These are phyloP conservation scores for Sphaerobolus stellatus DNA, from an alignment of 1,284 basidiomycete genomes.

Conservation along the genomic window DNA sequence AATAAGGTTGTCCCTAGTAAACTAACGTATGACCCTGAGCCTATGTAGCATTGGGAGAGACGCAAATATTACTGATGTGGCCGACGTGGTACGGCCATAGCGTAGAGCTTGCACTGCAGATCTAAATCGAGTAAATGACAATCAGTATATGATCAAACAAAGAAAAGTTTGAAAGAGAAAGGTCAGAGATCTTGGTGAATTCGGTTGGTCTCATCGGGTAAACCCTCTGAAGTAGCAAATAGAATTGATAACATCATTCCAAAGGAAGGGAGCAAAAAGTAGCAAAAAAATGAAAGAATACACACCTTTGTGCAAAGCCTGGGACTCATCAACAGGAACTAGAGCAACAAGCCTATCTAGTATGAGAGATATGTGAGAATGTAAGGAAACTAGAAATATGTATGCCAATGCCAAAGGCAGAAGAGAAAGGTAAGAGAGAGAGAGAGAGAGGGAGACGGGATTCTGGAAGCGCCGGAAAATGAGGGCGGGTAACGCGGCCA, in stretches of 20 bases:
- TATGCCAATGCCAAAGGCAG: too few relatives aligned
- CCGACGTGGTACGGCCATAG: slow-evolving; percentile 99
- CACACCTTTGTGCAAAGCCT: too few relatives aligned
- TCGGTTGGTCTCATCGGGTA: slow-evolving; percentile 65
- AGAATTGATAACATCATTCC: slow-evolving; percentile 56
- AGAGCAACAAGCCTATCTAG: too few relatives aligned
- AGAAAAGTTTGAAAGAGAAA: not conserved
- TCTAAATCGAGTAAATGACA: not conserved
- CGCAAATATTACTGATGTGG: slow-evolving; percentile 98
- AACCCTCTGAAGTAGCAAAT: slow-evolving; percentile 86
- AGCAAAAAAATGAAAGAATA: slow-evolving; percentile 19
- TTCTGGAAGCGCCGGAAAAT: too few relatives aligned
- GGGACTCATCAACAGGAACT: too few relatives aligned
- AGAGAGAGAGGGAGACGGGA: too few relatives aligned
- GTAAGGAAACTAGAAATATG: too few relatives aligned
- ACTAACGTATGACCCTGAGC: too few relatives aligned
- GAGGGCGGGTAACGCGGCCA: too few relatives aligned
- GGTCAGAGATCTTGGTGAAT: slow-evolving; percentile 79
- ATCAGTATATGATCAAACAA: slow-evolving; percentile 2
- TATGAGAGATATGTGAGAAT: too few relatives aligned
- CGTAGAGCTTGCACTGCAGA: slow-evolving; percentile 99
- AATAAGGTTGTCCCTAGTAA: too few relatives aligned
- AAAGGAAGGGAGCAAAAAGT: slow-evolving; percentile 13
- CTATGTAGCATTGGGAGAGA: slow-evolving; percentile 99
- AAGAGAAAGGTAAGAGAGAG: too few relatives aligned